Evolutionary conservation across 441 rosid genomes (phyloP).

Genomic region (Erodium texanum): DNA sequence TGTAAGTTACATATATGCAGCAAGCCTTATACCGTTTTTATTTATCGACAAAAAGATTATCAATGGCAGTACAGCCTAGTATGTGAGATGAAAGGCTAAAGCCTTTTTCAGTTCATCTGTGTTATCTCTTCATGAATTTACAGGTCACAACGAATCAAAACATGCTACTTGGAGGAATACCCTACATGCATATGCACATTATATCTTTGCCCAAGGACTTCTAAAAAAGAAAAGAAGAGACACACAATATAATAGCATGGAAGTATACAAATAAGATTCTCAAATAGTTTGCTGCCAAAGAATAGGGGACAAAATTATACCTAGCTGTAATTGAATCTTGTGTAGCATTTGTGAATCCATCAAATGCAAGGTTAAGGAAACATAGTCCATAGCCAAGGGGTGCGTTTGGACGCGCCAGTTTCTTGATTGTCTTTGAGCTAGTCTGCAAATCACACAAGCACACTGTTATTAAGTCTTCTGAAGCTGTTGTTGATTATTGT

Average conservation of each 20-base stretch:
- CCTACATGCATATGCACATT: too few species aligned
- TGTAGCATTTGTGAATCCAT: slow-evolving; percentile 95
- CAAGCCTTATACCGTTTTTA: not conserved
- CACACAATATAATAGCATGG: not conserved
- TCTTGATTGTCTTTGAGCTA: slow-evolving; percentile 82
- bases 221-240: too few species aligned
- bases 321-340: slow-evolving; percentile 77
- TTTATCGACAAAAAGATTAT: too few species aligned
- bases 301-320: slow-evolving; percentile 25
- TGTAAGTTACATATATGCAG: not conserved
- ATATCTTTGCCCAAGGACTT: too few species aligned
- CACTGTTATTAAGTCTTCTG: not conserved
- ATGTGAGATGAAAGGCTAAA: not conserved
- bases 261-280: not conserved
- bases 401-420: slow-evolving; percentile 89
- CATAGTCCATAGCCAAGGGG: slow-evolving; percentile 90
- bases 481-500: not conserved
- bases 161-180: too few species aligned
- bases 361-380: slow-evolving; percentile 84
- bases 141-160: too few species aligned
- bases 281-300: slow-evolving; percentile 7
- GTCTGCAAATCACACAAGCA: slow-evolving; percentile 37
- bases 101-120: not conserved
- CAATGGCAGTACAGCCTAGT: not conserved
- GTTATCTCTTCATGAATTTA: not conserved